Evolutionary conservation across 2,329 filamentous ascomycete species (phyloP).

Genomic region (Fusarium duplospermum): DNA sequence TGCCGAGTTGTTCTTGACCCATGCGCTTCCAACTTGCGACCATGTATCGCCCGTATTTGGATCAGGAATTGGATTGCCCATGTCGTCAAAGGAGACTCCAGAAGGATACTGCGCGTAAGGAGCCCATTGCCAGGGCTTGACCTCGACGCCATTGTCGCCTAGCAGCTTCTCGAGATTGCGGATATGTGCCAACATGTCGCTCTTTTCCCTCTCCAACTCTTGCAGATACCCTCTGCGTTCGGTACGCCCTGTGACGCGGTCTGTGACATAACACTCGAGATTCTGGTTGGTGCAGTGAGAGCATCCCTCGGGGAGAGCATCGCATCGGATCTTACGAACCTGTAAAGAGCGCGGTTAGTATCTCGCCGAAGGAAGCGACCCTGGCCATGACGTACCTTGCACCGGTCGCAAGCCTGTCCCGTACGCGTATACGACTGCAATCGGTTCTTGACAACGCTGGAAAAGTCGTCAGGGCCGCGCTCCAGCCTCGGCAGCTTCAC

Average conservation of each 20-base stretch:
- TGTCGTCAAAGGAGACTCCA: constrained; percentile 42
- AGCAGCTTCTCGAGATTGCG: constrained; percentile 76
- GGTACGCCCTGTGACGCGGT: constrained; percentile 85
- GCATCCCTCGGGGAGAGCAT: constrained; percentile 82
- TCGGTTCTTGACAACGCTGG: constrained; percentile 66
- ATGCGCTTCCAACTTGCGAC: constrained; percentile 48
- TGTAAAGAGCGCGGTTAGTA: constrained; percentile 48
- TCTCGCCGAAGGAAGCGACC: not conserved
- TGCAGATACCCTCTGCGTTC: constrained; percentile 83
- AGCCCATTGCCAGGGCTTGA: constrained; percentile 61
- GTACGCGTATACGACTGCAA: constrained; percentile 71
- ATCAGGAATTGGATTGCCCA: constrained; percentile 38
- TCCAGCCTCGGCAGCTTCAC: constrained; percentile 63
- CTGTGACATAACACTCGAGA: constrained; percentile 84
- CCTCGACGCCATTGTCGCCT: constrained; percentile 69
- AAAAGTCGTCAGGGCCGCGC: constrained; percentile 63
- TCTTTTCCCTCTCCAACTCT: constrained; percentile 78
- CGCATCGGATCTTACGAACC: constrained; percentile 90
- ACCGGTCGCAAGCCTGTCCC: constrained; percentile 88
- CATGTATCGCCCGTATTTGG: constrained; percentile 45
- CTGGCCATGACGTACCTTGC: constrained; percentile 70
- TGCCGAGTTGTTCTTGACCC: constrained; percentile 49
- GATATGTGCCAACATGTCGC: constrained; percentile 74
- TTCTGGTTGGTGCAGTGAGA: constrained; percentile 82
- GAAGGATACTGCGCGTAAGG: constrained; percentile 46